Base-by-base conservation (phyloP, 352 stramenopile genomes). In the Phytophthora podocarpi region DNA sequence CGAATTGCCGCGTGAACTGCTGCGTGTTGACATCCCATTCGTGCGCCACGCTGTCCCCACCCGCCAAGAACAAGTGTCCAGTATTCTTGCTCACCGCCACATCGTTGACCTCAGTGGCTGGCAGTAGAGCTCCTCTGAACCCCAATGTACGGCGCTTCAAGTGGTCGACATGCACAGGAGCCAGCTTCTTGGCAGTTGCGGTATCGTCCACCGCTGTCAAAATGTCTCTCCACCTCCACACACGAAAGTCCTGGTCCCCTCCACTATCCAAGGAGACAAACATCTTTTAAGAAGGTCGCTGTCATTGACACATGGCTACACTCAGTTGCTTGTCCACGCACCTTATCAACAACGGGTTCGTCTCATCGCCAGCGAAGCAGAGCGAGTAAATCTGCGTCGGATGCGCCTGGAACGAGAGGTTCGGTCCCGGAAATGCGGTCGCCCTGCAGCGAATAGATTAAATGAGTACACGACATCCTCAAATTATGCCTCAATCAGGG, bases 171-270 rank as follows among this genome's bases (percentile, higher is more conserved):
- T 89, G 64, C 39, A 82, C 51, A 13, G 83, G 80, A 15, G 59
- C 18, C 5, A 90, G 53, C 41, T 54, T 47, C 18, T 59, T 59
- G 4, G 24, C 48, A 5, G 3, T 41, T 13, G 53, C 53, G 13
- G 70, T 50, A 30, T 80, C 49, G 7, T 70, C 54, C 43, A 82
- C n/a, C 15, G 76, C 79, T n/a, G 53, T 47, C 9, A 74, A 40
- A 39, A 93, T 85, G 27, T 91, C 71, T 35, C 72, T 74, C 83
- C 83, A 93, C n/a, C 62, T 73, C 83, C 83, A 93, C 30, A 91
- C 76, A 12, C 83, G 80, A 59, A 90, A 85, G 42, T 93, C 83
- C 51, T 89, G 81, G 41, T 93, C 83, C n/a, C 81, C 81, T 34
- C 81, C 83, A 56, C 83, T 92, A 16, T 30, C 26, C 30, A 21